These are phyloP conservation scores for Bothia castanella DNA, from an alignment of 1,284 basidiomycete species.

Conservation along the genomic window DNA sequence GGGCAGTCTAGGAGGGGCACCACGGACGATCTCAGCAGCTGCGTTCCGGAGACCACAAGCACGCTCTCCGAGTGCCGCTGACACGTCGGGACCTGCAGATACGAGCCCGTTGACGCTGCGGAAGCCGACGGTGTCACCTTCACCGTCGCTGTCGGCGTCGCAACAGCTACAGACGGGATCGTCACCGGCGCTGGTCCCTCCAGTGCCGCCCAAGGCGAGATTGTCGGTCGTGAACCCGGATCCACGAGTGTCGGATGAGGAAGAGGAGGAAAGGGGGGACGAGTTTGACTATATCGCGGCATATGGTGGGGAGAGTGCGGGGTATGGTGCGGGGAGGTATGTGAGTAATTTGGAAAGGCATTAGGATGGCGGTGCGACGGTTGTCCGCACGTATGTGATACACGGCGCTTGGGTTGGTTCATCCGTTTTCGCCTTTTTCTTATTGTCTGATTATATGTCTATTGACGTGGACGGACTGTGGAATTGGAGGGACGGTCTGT, in stretches of 20 bases:
- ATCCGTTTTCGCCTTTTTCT: no score
- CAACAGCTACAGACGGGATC: background rate
- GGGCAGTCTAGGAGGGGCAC: slow-evolving; percentile 13
- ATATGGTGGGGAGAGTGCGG: slow-evolving; percentile 37
- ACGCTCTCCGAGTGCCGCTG: slow-evolving; percentile 31
- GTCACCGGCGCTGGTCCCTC: background rate
- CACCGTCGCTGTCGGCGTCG: slow-evolving; percentile 1
- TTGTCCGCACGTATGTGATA: no score
- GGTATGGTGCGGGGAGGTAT: slow-evolving; percentile 27
- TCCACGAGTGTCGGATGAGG: slow-evolving; percentile 36
- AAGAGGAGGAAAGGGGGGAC: slow-evolving; percentile 35
- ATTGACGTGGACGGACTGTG: no score
- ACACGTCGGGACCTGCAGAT: slow-evolving; percentile 32
- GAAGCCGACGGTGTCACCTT: slow-evolving; percentile 22
- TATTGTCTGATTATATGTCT: no score
- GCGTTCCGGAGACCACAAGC: slow-evolving; percentile 61
- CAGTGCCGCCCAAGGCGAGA: slow-evolving; percentile 30
- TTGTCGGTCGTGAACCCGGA: slow-evolving; percentile 32
- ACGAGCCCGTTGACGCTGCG: slow-evolving; percentile 48
- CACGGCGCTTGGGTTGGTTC: background rate
- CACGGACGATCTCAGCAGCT: slow-evolving; percentile 66
- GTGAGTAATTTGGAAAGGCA: slow-evolving; percentile 28
- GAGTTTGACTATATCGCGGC: slow-evolving; percentile 54
- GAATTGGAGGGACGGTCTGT: no score
- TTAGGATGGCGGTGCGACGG: background rate